Base-by-base conservation (phyloP, 257 asterid species). In the Capsicum baccatum region DNA sequence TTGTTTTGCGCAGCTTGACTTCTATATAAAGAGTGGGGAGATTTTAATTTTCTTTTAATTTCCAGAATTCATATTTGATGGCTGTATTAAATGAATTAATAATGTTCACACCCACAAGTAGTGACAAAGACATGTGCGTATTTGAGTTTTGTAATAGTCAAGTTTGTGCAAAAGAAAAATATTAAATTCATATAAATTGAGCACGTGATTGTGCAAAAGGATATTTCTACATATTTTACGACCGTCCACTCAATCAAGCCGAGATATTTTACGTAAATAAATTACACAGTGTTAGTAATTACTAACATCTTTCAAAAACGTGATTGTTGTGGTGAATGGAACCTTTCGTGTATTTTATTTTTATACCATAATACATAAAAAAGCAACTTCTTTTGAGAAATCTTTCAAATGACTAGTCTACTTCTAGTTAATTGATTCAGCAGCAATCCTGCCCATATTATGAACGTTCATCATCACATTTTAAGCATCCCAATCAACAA, bases 161-260 rank as follows among this genome's bases (percentile, higher is more conserved):
- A 21, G 62, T 50, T 39, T 74, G 81, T 74, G 39, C 13, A 19
- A 47, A 11, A 10, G 39, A 73, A 19, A 19, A 71, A 17, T n/a
- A 11, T 79, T 60, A n/a, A 83, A 85, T 39, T 69, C 42, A 39
- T 8, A 39, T 86, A 79, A 85, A 87, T 85, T 80, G 74, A 85
- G 91, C 98, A 94, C 98, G 98, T 92, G 95, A 82, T 59, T 12
- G 73, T 55, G 83, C 15, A 74, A 85, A 88, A 88, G 84, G 84
- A 88, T 90, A 87, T 88, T 87, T 86, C 83, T 8, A 44, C 67
- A 79, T 87, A 81, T 88, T 85, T 12, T 7, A 79, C 84, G 7
- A 26, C 14, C 50, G 26, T 54, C 64, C 42, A 76, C 7, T 76
- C 21, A 13, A 21, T 76, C 21, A 50, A 13, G 3, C 42, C 80